Conservation (phyloP, 306 rosid genomes). For the Cucumis sativus region Cucumber_9930_V3 NC_026657.2:38447501-38448000, state of each 20-base stretch:
- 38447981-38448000: constrained; percentile 43
- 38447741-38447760: background rate
- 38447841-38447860: background rate
- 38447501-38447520: background rate
- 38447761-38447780: background rate
- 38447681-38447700: background rate
- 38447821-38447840: background rate
- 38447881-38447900: constrained; percentile 12
- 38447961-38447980: constrained; percentile 68
- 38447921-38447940: constrained; percentile 70
- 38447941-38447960: constrained; percentile 81
- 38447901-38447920: background rate
- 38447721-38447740: background rate
- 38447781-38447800: background rate
- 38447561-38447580: background rate
- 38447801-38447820: background rate
- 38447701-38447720: background rate
- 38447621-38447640: background rate
- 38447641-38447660: background rate
- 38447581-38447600: background rate
- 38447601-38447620: background rate
- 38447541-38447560: background rate
- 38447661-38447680: background rate
- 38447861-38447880: background rate
- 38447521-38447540: background rate